These are phyloP conservation scores for Xylariaceae sp. DNA, from an alignment of 2,329 filamentous ascomycete genomes.

Conservation along the genomic window DNA sequence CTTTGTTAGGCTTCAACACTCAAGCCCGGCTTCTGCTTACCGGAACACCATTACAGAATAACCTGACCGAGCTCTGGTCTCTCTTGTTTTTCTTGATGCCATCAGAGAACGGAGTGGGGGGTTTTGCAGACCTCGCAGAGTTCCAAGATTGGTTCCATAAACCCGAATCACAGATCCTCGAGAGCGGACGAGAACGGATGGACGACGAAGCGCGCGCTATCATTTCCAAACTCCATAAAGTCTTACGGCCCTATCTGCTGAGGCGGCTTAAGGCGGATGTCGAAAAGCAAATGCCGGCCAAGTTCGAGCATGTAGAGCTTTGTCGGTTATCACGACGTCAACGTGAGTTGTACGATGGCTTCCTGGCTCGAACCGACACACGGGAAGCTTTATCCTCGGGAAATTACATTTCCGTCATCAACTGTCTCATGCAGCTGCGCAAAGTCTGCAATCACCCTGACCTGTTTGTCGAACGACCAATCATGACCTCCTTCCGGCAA, in stretches of 20 bases:
- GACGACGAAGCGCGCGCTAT: conserved; percentile 90
- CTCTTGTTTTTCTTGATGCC: conserved; percentile 95
- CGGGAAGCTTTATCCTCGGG: conserved; percentile 83
- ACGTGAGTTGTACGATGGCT: conserved; percentile 92
- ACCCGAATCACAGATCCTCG: conserved; percentile 91
- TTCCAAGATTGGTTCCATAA: conserved; percentile 96
- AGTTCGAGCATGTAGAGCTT: conserved; percentile 95
- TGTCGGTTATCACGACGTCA: conserved; percentile 94
- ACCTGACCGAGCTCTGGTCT: conserved; percentile 94
- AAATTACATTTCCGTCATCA: conserved; percentile 97
- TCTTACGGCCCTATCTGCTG: conserved; percentile 85
- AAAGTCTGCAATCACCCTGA: conserved; percentile 99
- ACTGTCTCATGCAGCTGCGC: conserved; percentile 92
- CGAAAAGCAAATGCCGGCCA: conserved; percentile 97
- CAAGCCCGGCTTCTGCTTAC: conserved; percentile 81
- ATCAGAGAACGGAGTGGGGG: conserved; percentile 76
- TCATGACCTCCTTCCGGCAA: conserved; percentile 96
- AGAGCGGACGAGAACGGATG: conserved; percentile 88
- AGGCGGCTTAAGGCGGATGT: conserved; percentile 92
- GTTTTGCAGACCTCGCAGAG: conserved; percentile 90
- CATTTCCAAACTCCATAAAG: conserved; percentile 88
- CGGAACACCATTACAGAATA: conserved; percentile 94
- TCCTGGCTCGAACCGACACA: conserved; percentile 84
- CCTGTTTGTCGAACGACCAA: conserved; percentile 89
- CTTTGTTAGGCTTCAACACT: conserved; percentile 88